Percentiles rank a stretch among this genome's conserved stretches.
Evolutionary conservation across 306 rosid genomes (phyloP).

Genomic region (Mucuna pruriens): DNA sequence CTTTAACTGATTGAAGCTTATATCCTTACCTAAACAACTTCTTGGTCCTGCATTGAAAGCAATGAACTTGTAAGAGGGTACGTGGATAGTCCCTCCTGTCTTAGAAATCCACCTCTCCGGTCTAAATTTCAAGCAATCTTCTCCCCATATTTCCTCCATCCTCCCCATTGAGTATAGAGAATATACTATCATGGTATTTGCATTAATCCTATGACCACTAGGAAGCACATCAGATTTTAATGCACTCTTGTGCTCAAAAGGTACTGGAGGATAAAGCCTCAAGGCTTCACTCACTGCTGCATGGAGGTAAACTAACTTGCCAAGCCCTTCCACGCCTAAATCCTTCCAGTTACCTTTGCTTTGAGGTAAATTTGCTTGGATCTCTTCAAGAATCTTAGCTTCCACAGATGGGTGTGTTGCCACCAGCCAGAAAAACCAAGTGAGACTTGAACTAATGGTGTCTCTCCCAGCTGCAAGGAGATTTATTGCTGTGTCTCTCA

Average conservation of each 20-base stretch:
- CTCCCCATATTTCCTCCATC: neutral
- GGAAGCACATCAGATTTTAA: slow-evolving; percentile 17
- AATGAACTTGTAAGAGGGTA: slow-evolving; percentile 35
- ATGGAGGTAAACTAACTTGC: slow-evolving; percentile 23
- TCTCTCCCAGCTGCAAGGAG: slow-evolving; percentile 15
- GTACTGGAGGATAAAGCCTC: slow-evolving; percentile 29
- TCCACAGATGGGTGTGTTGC: slow-evolving; percentile 18
- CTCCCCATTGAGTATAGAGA: slow-evolving; percentile 13
- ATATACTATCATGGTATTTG: slow-evolving; percentile 7
- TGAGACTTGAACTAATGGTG: neutral
- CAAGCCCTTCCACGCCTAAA: slow-evolving; percentile 9
- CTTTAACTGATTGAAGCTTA: slow-evolving; percentile 17
- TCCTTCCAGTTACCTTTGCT: neutral
- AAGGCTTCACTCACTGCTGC: slow-evolving; percentile 11
- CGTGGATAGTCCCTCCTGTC: neutral
- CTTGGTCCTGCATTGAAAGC: slow-evolving; percentile 36
- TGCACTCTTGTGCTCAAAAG: slow-evolving; percentile 16
- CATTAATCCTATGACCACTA: slow-evolving; percentile 20
- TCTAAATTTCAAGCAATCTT: slow-evolving; percentile 17
- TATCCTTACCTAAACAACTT: slow-evolving; percentile 29
- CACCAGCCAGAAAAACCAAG: slow-evolving; percentile 26
- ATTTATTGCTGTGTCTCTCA: slow-evolving; percentile 13
- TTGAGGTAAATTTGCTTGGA: neutral
- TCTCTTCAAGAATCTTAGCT: slow-evolving; percentile 16
- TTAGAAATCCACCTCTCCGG: slow-evolving; percentile 17